These are phyloP conservation scores for Alternaria infectoria DNA, from an alignment of 2,329 filamentous ascomycete genomes.

Conservation along the genomic window DNA sequence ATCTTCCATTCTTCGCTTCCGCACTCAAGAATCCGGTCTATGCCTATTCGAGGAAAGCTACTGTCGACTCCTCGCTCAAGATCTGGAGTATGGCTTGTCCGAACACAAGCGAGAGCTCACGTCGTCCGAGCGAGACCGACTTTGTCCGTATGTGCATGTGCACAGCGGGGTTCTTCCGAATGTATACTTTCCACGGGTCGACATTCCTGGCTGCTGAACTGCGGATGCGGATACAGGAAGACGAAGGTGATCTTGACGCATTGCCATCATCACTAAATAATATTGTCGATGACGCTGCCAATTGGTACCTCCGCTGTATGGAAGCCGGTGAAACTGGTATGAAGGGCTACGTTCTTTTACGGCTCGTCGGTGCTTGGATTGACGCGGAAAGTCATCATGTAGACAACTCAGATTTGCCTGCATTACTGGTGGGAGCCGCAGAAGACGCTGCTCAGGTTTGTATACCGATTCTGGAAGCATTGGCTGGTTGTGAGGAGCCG, in stretches of 20 bases:
- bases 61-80: conserved; percentile 35
- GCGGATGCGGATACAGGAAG: conserved; percentile 31
- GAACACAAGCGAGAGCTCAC: background rate
- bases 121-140: conserved; percentile 6
- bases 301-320: conserved; percentile 26
- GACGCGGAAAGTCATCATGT: conserved; percentile 23
- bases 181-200: conserved; percentile 28
- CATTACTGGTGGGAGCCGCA: conserved; percentile 18
- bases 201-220: conserved; percentile 31
- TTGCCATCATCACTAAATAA: conserved; percentile 23
- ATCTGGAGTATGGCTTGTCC: conserved; percentile 30
- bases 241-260: conserved; percentile 26
- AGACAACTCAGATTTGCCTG: conserved; percentile 16
- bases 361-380: conserved; percentile 27
- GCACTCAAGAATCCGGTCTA: conserved; percentile 30
- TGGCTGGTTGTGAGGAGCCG: conserved; percentile 11
- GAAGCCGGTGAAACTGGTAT: conserved; percentile 39
- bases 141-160: conserved; percentile 29
- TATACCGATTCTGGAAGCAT: conserved; percentile 27
- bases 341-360: conserved; percentile 36
- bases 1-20: conserved; percentile 32
- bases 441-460: conserved; percentile 24
- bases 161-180: conserved; percentile 33
- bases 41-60: conserved; percentile 35
- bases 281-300: conserved; percentile 28